phyloP scores from a whole-genome alignment of 345 rosid genomes.

The Eucalyptus brandiana region DNA sequence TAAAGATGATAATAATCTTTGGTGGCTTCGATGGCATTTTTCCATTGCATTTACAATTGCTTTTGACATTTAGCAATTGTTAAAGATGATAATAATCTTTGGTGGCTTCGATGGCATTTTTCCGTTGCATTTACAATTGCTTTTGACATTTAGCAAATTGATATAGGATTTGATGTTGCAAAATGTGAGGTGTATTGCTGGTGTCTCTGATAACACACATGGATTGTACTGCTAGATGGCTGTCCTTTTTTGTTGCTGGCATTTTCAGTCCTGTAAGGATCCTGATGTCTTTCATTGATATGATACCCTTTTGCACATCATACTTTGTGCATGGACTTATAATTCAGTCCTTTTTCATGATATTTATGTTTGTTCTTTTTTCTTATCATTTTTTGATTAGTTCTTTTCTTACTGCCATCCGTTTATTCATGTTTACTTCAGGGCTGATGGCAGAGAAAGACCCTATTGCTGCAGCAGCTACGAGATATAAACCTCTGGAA shows the following conservation, averaged over 20 bases:
- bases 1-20: neutral
- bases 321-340: neutral
- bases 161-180: neutral
- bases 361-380: neutral
- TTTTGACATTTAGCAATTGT: neutral
- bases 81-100: neutral
- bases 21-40: neutral
- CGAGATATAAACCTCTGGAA: constrained; percentile 77
- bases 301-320: neutral
- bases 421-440: constrained; percentile 1
- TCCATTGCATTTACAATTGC: neutral
- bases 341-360: neutral
- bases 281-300: neutral
- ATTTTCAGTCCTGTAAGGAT: neutral
- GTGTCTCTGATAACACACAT: neutral
- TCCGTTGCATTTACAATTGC: neutral
- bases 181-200: neutral
- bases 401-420: neutral
- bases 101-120: neutral
- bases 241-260: neutral
- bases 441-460: constrained; percentile 79
- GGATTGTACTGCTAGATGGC: neutral
- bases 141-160: neutral
- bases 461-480: constrained; percentile 91
- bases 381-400: neutral